Evolutionary conservation across 2,329 filamentous ascomycete genomes (phyloP), one percentile per base, ranked within the genome.

Genomic region (Corinectria fuckeliana): DNA sequence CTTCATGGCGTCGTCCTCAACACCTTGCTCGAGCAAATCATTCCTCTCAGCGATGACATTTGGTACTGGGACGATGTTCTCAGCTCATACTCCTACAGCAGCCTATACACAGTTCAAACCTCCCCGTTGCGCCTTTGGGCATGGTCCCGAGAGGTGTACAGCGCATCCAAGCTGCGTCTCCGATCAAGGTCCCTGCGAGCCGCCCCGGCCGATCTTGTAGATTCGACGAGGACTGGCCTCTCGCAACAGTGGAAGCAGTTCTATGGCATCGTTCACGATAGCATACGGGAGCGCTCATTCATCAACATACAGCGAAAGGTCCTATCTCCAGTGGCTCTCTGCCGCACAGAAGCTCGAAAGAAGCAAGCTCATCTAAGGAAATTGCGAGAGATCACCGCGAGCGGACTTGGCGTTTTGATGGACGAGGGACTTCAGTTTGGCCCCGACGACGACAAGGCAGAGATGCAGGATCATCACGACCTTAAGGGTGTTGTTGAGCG

Each of bases 41-140:
- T 94, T 10, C 89, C 90, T 0, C 77, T 99, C 16, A 91, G 88
- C 68, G 89, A 97, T 65, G 93, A 97, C 67, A 89, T 97, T 21
- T 93, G 90, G 87, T 98, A 98, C 75, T 99, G 95, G 95, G 92
- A 97, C 71, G 91, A 95, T 66, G 85, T 97, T 2, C 78, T 97
- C 26, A 86, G 87, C 9, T 96, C 92, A 1, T 89, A 92, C 67
- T 83, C 87, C 48, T 91, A 90, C 70, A 93, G 91, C 64, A 89
- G 88, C 28, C 74, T 97, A 3, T 97, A 97, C 76, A 90, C 91
- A 13, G 78, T 96, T 8, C 95, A 99, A 75, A 97, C 89, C 0
- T 92, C 90, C 1, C 95, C 95, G 0, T 69, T 89, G 38, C 84
- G 91, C 16, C 75, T 97, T 30, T 94, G 88, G 87, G 78, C 81